A percentile compares a stretch with the other conserved stretches of the same genome.
Evolutionary conservation across 1,139 yeast genomes (phyloP).

Genomic region (Candida tetrigidarum): DNA sequence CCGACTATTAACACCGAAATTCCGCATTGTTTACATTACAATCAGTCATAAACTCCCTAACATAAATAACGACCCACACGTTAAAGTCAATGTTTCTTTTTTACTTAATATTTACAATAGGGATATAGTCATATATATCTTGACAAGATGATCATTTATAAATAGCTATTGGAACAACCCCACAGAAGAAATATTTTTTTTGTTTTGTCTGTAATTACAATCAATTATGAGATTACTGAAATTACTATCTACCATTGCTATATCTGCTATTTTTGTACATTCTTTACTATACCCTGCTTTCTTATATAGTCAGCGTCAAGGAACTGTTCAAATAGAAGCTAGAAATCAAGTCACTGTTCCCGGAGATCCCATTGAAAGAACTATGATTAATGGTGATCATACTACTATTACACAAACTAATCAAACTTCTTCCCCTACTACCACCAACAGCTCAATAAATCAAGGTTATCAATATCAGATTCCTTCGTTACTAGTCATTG

Average conservation of each 20-base stretch:
- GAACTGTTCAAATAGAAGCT: neutral
- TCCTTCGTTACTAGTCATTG: neutral
- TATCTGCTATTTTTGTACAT: neutral
- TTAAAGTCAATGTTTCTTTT: too few relatives aligned
- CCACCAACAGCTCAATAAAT: neutral
- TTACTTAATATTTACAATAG: too few relatives aligned
- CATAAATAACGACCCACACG: too few relatives aligned
- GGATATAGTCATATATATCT: too few relatives aligned
- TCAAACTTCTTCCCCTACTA: neutral
- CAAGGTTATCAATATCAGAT: conserved; percentile 1
- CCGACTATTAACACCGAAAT: too few relatives aligned
- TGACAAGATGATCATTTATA: too few relatives aligned
- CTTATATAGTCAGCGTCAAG: too few relatives aligned
- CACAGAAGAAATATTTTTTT: too few relatives aligned
- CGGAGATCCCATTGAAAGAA: conserved; percentile 4
- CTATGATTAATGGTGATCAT: neutral
- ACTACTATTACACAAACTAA: neutral
- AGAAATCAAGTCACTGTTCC: conserved; percentile 1
- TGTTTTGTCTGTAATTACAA: neutral
- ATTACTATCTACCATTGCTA: neutral
- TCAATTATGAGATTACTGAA: conserved; percentile 1
- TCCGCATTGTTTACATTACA: too few relatives aligned
- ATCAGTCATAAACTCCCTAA: too few relatives aligned
- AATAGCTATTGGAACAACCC: neutral
- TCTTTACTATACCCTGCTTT: neutral